These are phyloP conservation scores for Aspergillus sp. DNA, from an alignment of 2,329 filamentous ascomycete genomes.

Conservation along the genomic window DNA sequence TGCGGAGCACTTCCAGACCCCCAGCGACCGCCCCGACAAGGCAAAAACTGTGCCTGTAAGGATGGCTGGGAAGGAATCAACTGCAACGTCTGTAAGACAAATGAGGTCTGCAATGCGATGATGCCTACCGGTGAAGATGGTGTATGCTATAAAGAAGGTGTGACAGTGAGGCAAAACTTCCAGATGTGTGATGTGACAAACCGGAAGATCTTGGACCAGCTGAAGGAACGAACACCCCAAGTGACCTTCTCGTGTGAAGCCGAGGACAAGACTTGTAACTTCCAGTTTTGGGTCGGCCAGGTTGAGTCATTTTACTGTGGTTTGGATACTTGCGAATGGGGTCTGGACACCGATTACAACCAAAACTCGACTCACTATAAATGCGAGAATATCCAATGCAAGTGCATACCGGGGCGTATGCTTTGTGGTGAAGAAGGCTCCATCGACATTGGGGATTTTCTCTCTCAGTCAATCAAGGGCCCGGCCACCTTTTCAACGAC, in stretches of 20 bases:
- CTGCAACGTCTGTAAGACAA: slow-evolving; percentile 88
- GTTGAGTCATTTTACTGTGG: slow-evolving; percentile 95
- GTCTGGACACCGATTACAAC: slow-evolving; percentile 64
- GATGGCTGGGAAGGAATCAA: slow-evolving; percentile 97
- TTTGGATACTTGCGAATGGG: slow-evolving; percentile 75
- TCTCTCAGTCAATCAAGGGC: slow-evolving; percentile 78
- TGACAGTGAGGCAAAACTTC: slow-evolving; percentile 90
- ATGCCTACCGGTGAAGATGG: slow-evolving; percentile 81
- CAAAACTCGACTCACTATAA: slow-evolving; percentile 81
- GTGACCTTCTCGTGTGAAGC: slow-evolving; percentile 91
- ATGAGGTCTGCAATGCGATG: slow-evolving; percentile 81
- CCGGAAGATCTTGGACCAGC: slow-evolving; percentile 81
- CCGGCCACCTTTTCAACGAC: slow-evolving; percentile 80
- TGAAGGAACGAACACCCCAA: slow-evolving; percentile 82
- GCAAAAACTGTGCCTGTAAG: slow-evolving; percentile 76
- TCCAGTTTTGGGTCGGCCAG: slow-evolving; percentile 97
- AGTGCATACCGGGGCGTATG: slow-evolving; percentile 87
- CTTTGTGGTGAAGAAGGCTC: slow-evolving; percentile 89
- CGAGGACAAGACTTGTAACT: slow-evolving; percentile 76
- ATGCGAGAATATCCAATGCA: slow-evolving; percentile 81
- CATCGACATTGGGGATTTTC: slow-evolving; percentile 87
- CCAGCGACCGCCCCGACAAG: slow-evolving; percentile 72
- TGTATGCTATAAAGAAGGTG: slow-evolving; percentile 87
- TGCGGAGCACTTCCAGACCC: slow-evolving; percentile 82
- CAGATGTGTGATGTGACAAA: slow-evolving; percentile 99